phyloP scores from a whole-genome alignment of 192 early-diverging fungal genomes.

The Piromyces sp. region DNA sequence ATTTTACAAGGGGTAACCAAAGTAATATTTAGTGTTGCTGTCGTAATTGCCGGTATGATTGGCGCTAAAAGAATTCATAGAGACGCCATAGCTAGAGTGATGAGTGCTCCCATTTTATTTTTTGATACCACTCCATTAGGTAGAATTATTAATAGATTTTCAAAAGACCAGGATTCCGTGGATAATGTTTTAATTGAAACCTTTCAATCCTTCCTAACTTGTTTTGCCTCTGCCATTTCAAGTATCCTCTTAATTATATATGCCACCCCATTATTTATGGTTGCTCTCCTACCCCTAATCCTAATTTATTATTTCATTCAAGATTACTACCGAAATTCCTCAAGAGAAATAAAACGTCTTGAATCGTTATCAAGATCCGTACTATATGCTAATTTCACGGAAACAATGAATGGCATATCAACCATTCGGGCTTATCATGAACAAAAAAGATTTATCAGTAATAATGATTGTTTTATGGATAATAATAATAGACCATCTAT shows the following conservation, averaged over 20 bases:
- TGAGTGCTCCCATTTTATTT: neutral
- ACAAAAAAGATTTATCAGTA: slow-evolving; percentile 50
- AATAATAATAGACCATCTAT: slow-evolving; percentile 63
- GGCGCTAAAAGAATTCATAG: neutral
- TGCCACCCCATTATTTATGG: slow-evolving; percentile 49
- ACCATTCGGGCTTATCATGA: slow-evolving; percentile 76
- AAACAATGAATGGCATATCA: slow-evolving; percentile 60
- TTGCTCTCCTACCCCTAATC: slow-evolving; percentile 52
- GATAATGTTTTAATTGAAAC: slow-evolving; percentile 36
- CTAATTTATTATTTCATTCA: slow-evolving; percentile 53
- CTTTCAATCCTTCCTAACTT: slow-evolving; percentile 43
- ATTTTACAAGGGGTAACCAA: no score
- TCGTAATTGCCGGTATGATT: neutral
- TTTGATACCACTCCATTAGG: slow-evolving; percentile 3
- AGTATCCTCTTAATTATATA: slow-evolving; percentile 33
- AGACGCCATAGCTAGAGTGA: neutral
- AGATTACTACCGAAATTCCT: slow-evolving; percentile 46
- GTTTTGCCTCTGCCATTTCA: slow-evolving; percentile 28
- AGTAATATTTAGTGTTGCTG: neutral
- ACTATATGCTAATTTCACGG: slow-evolving; percentile 31
- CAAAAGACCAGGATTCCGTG: neutral
- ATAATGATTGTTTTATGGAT: slow-evolving; percentile 50
- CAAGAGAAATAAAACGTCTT: slow-evolving; percentile 59
- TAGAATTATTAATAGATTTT: slow-evolving; percentile 1
- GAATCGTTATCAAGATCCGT: slow-evolving; percentile 20